phyloP scores from a whole-genome alignment of 2,329 filamentous ascomycete species.

The Ophiostoma sp. region DNA sequence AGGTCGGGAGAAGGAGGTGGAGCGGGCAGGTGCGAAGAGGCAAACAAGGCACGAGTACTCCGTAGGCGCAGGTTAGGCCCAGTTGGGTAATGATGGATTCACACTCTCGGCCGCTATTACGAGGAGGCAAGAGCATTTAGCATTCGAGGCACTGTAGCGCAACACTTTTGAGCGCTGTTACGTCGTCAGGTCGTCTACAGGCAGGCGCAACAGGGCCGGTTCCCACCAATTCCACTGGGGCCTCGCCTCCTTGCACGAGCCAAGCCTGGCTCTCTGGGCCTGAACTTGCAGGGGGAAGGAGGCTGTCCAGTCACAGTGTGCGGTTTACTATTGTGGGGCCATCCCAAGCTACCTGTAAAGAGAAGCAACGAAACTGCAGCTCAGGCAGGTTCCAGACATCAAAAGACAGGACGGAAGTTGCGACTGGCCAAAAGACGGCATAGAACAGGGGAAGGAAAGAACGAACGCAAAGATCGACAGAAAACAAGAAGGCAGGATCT shows the following conservation, averaged over 20 bases:
- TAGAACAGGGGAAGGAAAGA: not conserved
- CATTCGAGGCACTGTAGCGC: not conserved
- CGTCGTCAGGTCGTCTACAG: not conserved
- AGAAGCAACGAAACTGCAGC: not conserved
- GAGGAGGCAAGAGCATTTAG: not conserved
- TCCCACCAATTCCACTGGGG: not conserved
- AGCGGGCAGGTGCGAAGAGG: slow-evolving; percentile 18
- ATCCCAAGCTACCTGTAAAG: not conserved
- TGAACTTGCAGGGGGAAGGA: not conserved
- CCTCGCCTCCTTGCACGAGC: not conserved
- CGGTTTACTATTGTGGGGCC: slow-evolving; percentile 4
- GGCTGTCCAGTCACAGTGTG: slow-evolving; percentile 17
- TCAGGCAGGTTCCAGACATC: not conserved
- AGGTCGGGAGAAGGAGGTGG: not conserved
- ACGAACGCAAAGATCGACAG: not conserved
- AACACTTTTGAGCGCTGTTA: not conserved
- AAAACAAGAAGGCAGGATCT: not conserved
- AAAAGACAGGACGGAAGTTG: not conserved
- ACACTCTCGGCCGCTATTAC: not conserved
- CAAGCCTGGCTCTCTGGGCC: not conserved
- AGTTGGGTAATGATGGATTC: slow-evolving; percentile 14
- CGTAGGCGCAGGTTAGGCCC: slow-evolving; percentile 1
- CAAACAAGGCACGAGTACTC: slow-evolving; percentile 4
- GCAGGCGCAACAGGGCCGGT: slow-evolving; percentile 4
- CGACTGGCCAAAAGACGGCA: not conserved